A percentile compares a stretch with the other conserved stretches of the same genome.
phyloP scores from a whole-genome alignment of 2,329 filamentous ascomycete species.

The Alternaria sp. region DNA sequence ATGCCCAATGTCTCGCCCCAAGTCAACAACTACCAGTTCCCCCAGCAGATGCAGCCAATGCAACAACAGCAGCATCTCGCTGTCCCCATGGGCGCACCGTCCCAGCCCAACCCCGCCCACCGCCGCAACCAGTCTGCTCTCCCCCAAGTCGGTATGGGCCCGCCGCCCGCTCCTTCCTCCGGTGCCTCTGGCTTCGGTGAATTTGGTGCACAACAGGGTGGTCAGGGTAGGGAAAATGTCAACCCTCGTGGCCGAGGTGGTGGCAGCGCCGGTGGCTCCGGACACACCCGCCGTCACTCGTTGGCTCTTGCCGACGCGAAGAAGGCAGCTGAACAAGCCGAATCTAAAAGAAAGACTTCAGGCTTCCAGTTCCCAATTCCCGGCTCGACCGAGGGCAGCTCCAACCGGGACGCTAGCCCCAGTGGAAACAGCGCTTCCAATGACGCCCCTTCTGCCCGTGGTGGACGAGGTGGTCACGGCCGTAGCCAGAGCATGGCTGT shows the following conservation, averaged over 20 bases:
- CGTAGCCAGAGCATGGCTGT: slow-evolving; percentile 91
- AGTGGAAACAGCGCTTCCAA: slow-evolving; percentile 52
- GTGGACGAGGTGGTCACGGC: slow-evolving; percentile 66
- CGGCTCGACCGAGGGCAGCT: slow-evolving; percentile 63
- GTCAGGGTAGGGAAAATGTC: slow-evolving; percentile 71
- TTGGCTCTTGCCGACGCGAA: slow-evolving; percentile 94
- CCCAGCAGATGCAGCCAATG: slow-evolving; percentile 65
- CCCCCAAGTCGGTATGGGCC: slow-evolving; percentile 89
- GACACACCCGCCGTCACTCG: slow-evolving; percentile 93
- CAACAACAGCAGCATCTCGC: slow-evolving; percentile 67
- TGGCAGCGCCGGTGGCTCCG: slow-evolving; percentile 68
- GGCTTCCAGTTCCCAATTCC: slow-evolving; percentile 94
- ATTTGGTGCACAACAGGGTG: slow-evolving; percentile 69
- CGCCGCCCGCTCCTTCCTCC: slow-evolving; percentile 90
- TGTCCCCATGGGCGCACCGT: slow-evolving; percentile 76
- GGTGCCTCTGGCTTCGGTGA: slow-evolving; percentile 86
- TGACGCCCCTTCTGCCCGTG: slow-evolving; percentile 46
- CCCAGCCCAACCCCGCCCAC: slow-evolving; percentile 78
- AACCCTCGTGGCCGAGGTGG: slow-evolving; percentile 77
- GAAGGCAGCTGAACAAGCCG: slow-evolving; percentile 94
- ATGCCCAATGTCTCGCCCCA: slow-evolving; percentile 82
- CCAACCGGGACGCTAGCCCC: slow-evolving; percentile 66
- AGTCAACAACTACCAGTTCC: slow-evolving; percentile 85
- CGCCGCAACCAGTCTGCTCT: slow-evolving; percentile 98
- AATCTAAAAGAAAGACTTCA: slow-evolving; percentile 93